Evolutionary conservation across 73 alveolate species (phyloP).

Genomic region (Blepharisma stoltei): DNA sequence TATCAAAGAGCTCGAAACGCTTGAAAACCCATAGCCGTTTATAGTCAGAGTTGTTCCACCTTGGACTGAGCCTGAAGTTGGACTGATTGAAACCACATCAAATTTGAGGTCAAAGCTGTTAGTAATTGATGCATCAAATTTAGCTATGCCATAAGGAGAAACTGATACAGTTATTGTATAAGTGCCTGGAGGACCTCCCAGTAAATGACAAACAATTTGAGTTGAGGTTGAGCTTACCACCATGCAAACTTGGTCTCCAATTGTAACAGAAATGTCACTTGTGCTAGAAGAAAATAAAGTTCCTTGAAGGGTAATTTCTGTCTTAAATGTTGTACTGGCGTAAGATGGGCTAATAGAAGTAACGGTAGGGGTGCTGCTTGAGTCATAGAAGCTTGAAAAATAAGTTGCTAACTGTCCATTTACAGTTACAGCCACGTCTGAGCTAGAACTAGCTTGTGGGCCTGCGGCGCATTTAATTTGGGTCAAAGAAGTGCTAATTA

Average conservation of each 20-base stretch:
- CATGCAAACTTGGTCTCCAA: neutral
- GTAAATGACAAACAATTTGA: neutral
- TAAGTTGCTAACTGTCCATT: neutral
- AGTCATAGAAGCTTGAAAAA: neutral
- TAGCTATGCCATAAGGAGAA: conserved; percentile 3
- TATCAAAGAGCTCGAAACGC: neutral
- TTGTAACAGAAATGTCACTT: neutral
- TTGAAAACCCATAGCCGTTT: neutral
- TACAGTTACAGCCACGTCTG: neutral
- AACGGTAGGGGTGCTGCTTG: neutral
- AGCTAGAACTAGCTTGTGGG: neutral
- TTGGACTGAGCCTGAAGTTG: neutral
- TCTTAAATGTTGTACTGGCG: conserved; percentile 1
- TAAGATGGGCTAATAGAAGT: neutral
- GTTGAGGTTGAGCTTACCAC: neutral
- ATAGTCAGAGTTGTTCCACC: neutral
- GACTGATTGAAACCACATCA: neutral
- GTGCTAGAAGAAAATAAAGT: neutral
- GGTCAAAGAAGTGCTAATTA: neutral
- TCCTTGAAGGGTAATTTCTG: neutral
- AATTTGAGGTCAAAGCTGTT: neutral
- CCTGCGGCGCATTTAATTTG: neutral
- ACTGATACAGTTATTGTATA: neutral
- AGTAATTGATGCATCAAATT: neutral
- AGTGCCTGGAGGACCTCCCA: conserved; percentile 20